These are phyloP conservation scores for Rhododendron griersonianum DNA, from an alignment of 148 eudicot species.

Conservation along the genomic window DNA sequence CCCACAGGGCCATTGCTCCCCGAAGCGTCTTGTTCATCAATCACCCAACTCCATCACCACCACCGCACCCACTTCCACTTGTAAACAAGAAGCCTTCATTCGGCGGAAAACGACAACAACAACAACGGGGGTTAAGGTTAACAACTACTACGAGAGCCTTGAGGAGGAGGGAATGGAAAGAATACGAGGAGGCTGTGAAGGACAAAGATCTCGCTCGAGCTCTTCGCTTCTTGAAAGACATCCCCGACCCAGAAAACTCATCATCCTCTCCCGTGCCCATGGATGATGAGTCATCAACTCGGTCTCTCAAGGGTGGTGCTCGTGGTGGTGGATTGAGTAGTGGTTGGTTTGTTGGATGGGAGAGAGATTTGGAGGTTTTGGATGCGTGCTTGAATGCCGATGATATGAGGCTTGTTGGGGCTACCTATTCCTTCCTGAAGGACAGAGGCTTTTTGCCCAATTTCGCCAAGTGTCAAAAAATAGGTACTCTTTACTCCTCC, in stretches of 20 bases:
- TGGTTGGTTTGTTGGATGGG: conserved; percentile 32
- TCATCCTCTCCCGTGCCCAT: conserved; percentile 5
- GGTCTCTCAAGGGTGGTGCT: conserved; percentile 12
- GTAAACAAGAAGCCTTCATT: not conserved
- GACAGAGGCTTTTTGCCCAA: conserved; percentile 59
- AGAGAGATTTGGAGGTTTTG: conserved; percentile 83
- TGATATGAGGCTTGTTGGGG: conserved; percentile 79
- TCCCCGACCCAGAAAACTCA: conserved; percentile 21
- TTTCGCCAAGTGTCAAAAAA: conserved; percentile 74
- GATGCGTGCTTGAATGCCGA: conserved; percentile 92
- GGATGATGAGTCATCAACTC: conserved; percentile 21
- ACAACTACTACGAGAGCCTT: conserved; percentile 31
- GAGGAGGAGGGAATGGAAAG: conserved; percentile 55
- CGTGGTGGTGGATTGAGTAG: not conserved
- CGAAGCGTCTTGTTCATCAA: not conserved
- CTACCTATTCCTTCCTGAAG: conserved; percentile 70
- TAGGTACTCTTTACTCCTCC: conserved; percentile 42
- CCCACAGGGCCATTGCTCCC: not conserved
- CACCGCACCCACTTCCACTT: not conserved
- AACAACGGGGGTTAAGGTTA: not conserved
- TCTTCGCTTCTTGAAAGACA: conserved; percentile 47
- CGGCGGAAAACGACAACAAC: not conserved
- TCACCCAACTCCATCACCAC: not conserved
- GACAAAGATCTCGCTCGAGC: conserved; percentile 79
- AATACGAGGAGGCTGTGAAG: conserved; percentile 84